These are phyloP conservation scores for Wickerhamomyces silvicola DNA, from an alignment of 805 yeast species.

Conservation along the genomic window DNA sequence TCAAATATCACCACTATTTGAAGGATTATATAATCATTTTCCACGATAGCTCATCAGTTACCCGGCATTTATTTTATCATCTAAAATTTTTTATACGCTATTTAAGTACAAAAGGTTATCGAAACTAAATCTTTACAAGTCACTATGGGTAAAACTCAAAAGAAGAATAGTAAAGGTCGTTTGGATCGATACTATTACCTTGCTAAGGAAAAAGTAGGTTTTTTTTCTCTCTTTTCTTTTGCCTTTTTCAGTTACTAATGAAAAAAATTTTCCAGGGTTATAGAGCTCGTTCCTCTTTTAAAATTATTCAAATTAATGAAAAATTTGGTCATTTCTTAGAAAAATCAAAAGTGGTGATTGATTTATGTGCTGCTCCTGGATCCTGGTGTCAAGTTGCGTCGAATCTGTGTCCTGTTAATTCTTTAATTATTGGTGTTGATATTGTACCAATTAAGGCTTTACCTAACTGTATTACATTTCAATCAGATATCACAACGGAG, in stretches of 20 bases:
- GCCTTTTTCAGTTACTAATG: neutral
- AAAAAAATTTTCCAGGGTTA: slow-evolving; percentile 48
- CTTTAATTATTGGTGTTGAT: slow-evolving; percentile 97
- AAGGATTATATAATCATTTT: too few relatives aligned
- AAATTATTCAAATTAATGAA: slow-evolving; percentile 89
- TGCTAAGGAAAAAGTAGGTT: slow-evolving; percentile 76
- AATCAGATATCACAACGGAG: slow-evolving; percentile 95
- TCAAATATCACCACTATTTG: too few relatives aligned
- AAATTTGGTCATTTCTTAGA: slow-evolving; percentile 94
- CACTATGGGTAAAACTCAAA: slow-evolving; percentile 78
- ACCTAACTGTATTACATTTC: slow-evolving; percentile 91
- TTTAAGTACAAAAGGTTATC: neutral
- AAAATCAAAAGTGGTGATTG: slow-evolving; percentile 91
- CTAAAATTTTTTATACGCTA: too few relatives aligned
- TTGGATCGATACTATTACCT: slow-evolving; percentile 93
- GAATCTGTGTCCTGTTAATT: slow-evolving; percentile 84
- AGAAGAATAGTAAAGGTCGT: slow-evolving; percentile 98
- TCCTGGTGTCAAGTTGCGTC: slow-evolving; percentile 99
- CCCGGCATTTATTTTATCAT: too few relatives aligned
- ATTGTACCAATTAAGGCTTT: slow-evolving; percentile 95
- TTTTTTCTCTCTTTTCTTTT: neutral
- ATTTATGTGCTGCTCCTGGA: slow-evolving; percentile 98
- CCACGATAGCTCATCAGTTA: too few relatives aligned
- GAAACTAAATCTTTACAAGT: neutral
- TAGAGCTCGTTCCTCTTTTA: slow-evolving; percentile 97